Evolutionary conservation across 2,329 filamentous ascomycete genomes (phyloP).

Genomic region (Colletotrichum sp.): DNA sequence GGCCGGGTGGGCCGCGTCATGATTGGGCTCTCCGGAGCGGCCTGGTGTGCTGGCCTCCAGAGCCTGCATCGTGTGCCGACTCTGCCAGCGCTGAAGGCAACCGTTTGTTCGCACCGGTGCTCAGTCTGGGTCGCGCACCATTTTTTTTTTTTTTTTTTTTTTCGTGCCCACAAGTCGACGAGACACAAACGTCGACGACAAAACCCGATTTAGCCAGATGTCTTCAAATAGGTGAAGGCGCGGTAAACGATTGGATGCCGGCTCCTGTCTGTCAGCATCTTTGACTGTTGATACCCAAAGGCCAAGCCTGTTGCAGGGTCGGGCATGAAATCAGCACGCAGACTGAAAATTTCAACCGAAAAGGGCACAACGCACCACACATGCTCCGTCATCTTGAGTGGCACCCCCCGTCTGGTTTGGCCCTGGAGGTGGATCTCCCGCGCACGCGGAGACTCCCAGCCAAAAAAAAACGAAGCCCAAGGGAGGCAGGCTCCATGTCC

Average conservation of each 20-base stretch:
- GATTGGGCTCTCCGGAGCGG: slow-evolving; percentile 21
- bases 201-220: neutral
- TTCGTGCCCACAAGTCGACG: neutral
- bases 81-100: slow-evolving; percentile 4
- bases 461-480: neutral
- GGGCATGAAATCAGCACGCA: slow-evolving; percentile 15
- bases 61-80: neutral
- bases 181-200: neutral
- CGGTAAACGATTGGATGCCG: slow-evolving; percentile 11
- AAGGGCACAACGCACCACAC: slow-evolving; percentile 10
- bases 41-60: slow-evolving; percentile 23
- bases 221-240: neutral
- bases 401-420: slow-evolving; percentile 2
- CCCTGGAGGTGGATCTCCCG: slow-evolving; percentile 17
- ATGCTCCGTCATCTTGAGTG: slow-evolving; percentile 15
- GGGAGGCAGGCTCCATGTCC: neutral
- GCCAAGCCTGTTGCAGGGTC: slow-evolving; percentile 15
- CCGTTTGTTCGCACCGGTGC: neutral
- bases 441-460: neutral
- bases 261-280: neutral
- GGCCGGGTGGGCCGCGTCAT: slow-evolving; percentile 26
- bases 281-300: slow-evolving; percentile 22
- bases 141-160: neutral
- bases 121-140: neutral
- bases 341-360: neutral